A percentile compares a stretch with the other conserved stretches of the same genome.
Evolutionary conservation across 495 filamentous ascomycete species (phyloP).

Genomic region (Podospora pseudoanserina): DNA sequence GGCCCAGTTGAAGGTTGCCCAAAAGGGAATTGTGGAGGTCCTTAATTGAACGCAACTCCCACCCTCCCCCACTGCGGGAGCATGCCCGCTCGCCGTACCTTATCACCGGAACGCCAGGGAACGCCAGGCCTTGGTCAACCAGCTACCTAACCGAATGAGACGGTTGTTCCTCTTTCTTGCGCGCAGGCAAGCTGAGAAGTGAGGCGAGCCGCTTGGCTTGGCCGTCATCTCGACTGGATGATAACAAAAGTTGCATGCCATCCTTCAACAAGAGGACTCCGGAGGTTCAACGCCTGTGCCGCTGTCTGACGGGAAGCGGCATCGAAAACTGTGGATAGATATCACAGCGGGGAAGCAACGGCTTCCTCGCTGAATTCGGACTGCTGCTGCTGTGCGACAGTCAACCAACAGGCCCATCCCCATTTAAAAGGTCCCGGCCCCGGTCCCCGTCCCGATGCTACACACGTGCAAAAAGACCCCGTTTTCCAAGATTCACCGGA

Average conservation of each 20-base stretch:
- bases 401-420: neutral
- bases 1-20: neutral
- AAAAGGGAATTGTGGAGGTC: slow-evolving; percentile 3
- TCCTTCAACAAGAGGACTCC: neutral
- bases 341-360: slow-evolving; percentile 5
- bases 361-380: neutral
- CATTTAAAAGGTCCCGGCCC: neutral
- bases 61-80: neutral
- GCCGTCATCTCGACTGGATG: neutral
- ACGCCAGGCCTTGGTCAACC: slow-evolving; percentile 2
- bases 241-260: neutral
- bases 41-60: slow-evolving; percentile 4
- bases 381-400: neutral
- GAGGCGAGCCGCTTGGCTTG: slow-evolving; percentile 4
- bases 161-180: slow-evolving; percentile 1
- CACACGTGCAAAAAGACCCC: slow-evolving; percentile 6
- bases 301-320: slow-evolving; percentile 1
- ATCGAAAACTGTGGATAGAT: neutral
- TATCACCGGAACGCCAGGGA: slow-evolving; percentile 2
- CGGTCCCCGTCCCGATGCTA: neutral
- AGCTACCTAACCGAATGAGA: slow-evolving; percentile 5
- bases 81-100: slow-evolving; percentile 3
- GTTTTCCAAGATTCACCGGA: slow-evolving; percentile 3
- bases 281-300: neutral
- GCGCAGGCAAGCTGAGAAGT: slow-evolving; percentile 7